Evolutionary conservation across 305 asterid genomes (phyloP).

Genomic region (Stenogyne calaminthoides): DNA sequence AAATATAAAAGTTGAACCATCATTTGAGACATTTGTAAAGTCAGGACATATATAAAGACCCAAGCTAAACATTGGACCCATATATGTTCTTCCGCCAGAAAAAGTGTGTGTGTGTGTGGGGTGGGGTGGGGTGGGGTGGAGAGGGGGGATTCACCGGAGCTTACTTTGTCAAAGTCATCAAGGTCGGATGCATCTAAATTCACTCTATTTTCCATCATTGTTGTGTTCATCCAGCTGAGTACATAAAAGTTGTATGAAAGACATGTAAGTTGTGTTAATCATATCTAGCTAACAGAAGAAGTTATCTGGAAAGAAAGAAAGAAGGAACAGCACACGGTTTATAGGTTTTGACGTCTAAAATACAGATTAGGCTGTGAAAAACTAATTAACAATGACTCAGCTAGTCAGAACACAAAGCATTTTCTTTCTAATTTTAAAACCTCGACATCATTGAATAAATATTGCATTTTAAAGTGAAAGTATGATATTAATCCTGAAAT

Average conservation of each 20-base stretch:
- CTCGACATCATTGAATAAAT: background rate
- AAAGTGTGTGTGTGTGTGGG: no score
- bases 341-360: background rate
- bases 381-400: background rate
- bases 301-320: conserved; percentile 2
- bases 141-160: conserved; percentile 22
- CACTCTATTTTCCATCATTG: conserved; percentile 90
- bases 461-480: background rate
- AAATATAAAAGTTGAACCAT: no score
- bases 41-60: no score
- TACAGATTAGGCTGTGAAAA: background rate
- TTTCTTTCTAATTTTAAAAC: conserved; percentile 4
- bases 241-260: background rate
- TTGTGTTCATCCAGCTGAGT: conserved; percentile 93
- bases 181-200: conserved; percentile 58
- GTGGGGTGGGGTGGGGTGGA: no score
- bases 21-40: no score
- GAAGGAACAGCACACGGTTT: conserved; percentile 5
- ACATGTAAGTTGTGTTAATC: conserved; percentile 22
- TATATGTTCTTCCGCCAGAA: background rate
- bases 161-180: conserved; percentile 87
- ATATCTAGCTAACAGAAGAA: background rate
- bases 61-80: no score
- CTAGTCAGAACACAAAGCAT: conserved; percentile 6
- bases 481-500: conserved; percentile 1